Evolutionary conservation across 2,329 filamentous ascomycete species (phyloP), one percentile per base, ranked within the genome.

Genomic region (Acrocalymma vagum): DNA sequence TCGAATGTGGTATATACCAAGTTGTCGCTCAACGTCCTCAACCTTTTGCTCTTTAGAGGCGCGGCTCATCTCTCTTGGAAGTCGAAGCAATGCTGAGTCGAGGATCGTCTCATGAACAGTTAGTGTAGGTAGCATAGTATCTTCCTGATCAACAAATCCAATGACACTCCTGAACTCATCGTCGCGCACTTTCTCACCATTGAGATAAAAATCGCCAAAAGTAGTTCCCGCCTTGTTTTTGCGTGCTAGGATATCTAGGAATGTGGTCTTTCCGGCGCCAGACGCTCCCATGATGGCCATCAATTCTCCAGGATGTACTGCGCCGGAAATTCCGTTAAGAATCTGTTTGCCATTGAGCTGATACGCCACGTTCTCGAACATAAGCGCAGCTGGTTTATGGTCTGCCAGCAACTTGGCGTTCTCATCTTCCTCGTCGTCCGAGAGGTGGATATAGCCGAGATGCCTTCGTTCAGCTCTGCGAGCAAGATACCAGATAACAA

Each of bases 271-370:
- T 44, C 94, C 94, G 27, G 94, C 95, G 20, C 94, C 94, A 1
- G 94, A 99, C 6, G 94, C 93, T 41, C 94, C 94, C 93, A 99
- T 99, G 60, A 99, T 95, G 7, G 94, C 94, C 53, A 93, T 90
- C 6, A 97, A 83, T 67, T 99, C 91, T n/a, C 95, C 95, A 3
- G 93, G 91, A 55, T 88, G 87, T n/a, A 93, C 92, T 27, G 90
- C 85, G 30, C 94, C 94, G 52, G 87, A 85, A 22, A 99, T 87
- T 10, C 82, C 83, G 11, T 81, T 80, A 3, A 99, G 77, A 30
- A 99, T 96, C 36, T 88, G 80, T 71, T 90, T 96, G 25, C 90
- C 90, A 52, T 95, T 95, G 24, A 99, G 78, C 15, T 81, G 79
- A 65, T 99, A 99, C 0, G 85, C 84, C 3, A 99, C 87, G 45